Conservation (phyloP, 2,329 filamentous ascomycete species). For the Aspergillus amoenus region DNA sequence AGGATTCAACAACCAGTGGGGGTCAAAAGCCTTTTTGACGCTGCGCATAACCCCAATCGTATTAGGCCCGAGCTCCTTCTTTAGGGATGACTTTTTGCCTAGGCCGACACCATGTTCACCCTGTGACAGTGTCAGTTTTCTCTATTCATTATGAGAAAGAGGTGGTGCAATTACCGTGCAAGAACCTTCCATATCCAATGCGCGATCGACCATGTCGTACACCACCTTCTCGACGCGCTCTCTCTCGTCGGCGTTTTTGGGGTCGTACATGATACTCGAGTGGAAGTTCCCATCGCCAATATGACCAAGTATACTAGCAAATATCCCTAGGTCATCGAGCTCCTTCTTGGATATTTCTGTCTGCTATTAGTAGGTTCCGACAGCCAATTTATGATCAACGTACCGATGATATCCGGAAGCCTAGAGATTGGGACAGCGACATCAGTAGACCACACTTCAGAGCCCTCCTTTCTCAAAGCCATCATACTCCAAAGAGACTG, state of each 20-base stretch:
- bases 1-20: constrained; percentile 85
- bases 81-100: constrained; percentile 77
- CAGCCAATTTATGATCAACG: not conserved
- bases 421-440: constrained; percentile 62
- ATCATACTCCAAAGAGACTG: constrained; percentile 63
- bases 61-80: constrained; percentile 75
- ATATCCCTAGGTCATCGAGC: constrained; percentile 80
- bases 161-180: constrained; percentile 60
- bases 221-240: constrained; percentile 78
- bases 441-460: constrained; percentile 63
- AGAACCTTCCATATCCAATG: constrained; percentile 89
- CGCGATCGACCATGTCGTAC: constrained; percentile 86
- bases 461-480: constrained; percentile 53
- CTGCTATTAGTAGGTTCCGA: constrained; percentile 15
- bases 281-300: constrained; percentile 96
- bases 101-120: constrained; percentile 85
- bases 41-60: constrained; percentile 82
- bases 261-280: constrained; percentile 85
- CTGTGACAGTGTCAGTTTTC: constrained; percentile 21
- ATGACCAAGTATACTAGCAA: constrained; percentile 84
- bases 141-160: not conserved
- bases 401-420: constrained; percentile 62
- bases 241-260: constrained; percentile 65
- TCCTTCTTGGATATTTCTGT: constrained; percentile 83
- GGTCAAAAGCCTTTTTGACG: constrained; percentile 81